phyloP scores from a whole-genome alignment of 106 monocot genomes.

The Apostasia shenzhenica region DNA sequence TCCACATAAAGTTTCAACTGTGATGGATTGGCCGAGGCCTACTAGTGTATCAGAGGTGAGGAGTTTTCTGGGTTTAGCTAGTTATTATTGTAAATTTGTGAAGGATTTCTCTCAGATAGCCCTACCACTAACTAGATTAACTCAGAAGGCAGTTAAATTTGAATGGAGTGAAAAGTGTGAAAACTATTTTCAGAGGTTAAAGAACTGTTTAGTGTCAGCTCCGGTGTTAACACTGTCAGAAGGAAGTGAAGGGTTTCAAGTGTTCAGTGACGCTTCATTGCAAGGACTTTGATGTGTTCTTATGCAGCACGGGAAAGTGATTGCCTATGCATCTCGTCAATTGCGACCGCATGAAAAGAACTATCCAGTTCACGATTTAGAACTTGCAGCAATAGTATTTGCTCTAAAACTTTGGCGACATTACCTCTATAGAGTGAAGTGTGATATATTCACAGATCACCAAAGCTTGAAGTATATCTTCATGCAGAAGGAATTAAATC shows the following conservation, averaged over 20 bases:
- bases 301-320: too few species aligned
- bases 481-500: neutral
- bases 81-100: too few species aligned
- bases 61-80: neutral
- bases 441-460: constrained; percentile 1
- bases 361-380: constrained; percentile 4
- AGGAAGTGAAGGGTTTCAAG: too few species aligned
- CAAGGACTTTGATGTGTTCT: too few species aligned
- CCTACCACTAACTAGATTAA: neutral
- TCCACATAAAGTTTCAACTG: neutral
- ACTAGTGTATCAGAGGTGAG: neutral
- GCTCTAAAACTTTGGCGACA: neutral
- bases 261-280: too few species aligned
- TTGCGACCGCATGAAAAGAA: too few species aligned
- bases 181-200: too few species aligned
- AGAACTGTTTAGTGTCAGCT: too few species aligned
- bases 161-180: too few species aligned
- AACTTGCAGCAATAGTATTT: constrained; percentile 2
- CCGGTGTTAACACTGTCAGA: too few species aligned
- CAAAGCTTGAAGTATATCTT: too few species aligned
- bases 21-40: neutral
- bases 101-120: neutral
- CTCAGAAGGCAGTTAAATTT: neutral
- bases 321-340: too few species aligned
- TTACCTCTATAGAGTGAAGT: neutral